A percentile compares a stretch with the other conserved stretches of the same genome.
Conservation (phyloP, 805 yeast genomes). For the Clavispora fructus region DNA sequence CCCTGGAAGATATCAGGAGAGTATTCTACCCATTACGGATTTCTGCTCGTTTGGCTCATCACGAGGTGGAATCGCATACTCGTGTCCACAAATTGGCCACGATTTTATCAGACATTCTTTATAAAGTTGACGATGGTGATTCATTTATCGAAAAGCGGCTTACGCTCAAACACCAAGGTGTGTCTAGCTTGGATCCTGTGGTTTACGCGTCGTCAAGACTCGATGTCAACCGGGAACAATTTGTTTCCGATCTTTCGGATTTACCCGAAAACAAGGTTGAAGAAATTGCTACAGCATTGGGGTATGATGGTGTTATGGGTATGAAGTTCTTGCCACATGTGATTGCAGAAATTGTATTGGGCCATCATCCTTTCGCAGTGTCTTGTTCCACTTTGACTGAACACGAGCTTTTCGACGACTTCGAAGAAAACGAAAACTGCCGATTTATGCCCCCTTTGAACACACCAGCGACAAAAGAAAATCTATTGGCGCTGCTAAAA, state of each 20-base stretch:
- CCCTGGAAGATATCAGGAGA: neutral
- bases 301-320: neutral
- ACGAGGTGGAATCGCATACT: neutral
- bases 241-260: neutral
- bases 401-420: slow-evolving; percentile 10
- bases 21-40: neutral
- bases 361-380: neutral
- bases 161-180: neutral
- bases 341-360: neutral
- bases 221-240: neutral
- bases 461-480: neutral
- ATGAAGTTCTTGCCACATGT: neutral
- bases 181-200: neutral
- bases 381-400: slow-evolving; percentile 5
- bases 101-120: neutral
- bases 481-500: neutral
- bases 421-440: neutral
- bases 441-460: slow-evolving; percentile 1
- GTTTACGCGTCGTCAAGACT: neutral
- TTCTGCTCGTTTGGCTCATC: neutral
- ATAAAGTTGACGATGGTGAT: neutral
- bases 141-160: neutral
- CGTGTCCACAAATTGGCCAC: neutral
- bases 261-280: neutral
- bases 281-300: neutral